A percentile compares a stretch with the other conserved stretches of the same genome.
Conservation (phyloP, 2,329 filamentous ascomycete genomes). For the Cladosporium sp. region DNA sequence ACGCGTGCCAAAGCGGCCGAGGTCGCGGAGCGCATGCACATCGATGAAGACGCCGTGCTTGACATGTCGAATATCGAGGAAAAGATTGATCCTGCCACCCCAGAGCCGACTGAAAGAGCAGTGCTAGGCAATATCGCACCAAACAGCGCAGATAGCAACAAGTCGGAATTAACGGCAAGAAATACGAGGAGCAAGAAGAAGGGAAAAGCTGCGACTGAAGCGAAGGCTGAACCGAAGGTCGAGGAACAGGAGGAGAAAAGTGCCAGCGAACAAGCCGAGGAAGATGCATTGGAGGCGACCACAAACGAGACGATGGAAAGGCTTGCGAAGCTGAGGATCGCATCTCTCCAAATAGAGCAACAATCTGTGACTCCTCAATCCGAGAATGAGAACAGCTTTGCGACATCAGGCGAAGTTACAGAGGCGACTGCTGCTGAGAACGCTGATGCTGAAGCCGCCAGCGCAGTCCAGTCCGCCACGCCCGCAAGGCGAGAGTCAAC, state of each 20-base stretch:
- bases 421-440: not conserved
- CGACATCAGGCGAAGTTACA: not conserved
- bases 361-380: not conserved
- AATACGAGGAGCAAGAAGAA: slow-evolving; percentile 27
- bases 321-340: slow-evolving; percentile 8
- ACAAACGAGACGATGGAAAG: slow-evolving; percentile 19
- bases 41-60: slow-evolving; percentile 38
- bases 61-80: slow-evolving; percentile 33
- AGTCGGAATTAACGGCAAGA: slow-evolving; percentile 25
- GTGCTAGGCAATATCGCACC: slow-evolving; percentile 46
- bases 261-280: not conserved
- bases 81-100: slow-evolving; percentile 17
- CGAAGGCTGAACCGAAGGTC: slow-evolving; percentile 38
- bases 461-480: not conserved
- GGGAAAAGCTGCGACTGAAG: not conserved
- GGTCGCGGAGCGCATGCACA: slow-evolving; percentile 42
- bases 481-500: not conserved
- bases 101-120: slow-evolving; percentile 35
- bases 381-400: not conserved
- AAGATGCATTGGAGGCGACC: slow-evolving; percentile 8
- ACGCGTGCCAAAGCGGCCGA: slow-evolving; percentile 44
- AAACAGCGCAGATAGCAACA: slow-evolving; percentile 35
- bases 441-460: not conserved
- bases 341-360: not conserved
- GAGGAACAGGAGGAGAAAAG: slow-evolving; percentile 28